Conservation (phyloP, 108 stramenopile genomes). For the Fragilaria radians region DNA sequence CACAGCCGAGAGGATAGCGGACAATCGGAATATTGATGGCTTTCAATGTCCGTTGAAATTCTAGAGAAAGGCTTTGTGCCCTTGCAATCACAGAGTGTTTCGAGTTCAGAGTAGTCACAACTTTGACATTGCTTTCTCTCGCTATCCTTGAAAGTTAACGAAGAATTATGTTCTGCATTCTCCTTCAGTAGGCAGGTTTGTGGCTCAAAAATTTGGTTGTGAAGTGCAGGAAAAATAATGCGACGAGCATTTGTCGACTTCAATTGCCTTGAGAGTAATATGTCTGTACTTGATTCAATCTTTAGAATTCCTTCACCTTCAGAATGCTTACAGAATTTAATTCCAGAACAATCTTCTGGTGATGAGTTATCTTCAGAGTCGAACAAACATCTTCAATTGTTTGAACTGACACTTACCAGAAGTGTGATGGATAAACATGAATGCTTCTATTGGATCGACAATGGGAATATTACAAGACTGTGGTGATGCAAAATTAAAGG, state of each 20-base stretch:
- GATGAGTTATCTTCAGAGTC: neutral
- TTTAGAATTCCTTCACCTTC: neutral
- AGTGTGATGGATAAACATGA: neutral
- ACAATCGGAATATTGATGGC: neutral
- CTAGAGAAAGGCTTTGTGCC: neutral
- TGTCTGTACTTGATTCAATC: neutral
- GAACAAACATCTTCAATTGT: neutral
- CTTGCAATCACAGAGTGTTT: neutral
- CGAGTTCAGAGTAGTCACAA: neutral
- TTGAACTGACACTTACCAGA: neutral
- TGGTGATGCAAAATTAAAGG: neutral
- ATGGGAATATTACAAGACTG: neutral
- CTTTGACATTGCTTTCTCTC: neutral
- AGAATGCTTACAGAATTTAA: neutral
- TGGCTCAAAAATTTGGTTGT: neutral
- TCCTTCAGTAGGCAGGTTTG: no score
- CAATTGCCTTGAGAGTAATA: neutral
- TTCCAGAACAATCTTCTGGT: neutral
- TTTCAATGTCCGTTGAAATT: neutral
- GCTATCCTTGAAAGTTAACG: no score
- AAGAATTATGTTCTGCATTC: no score
- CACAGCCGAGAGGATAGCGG: neutral
- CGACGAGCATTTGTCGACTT: neutral
- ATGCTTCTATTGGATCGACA: neutral
- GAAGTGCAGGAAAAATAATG: neutral